These are phyloP conservation scores for Blakeslea trispora DNA, from an alignment of 371 early-diverging fungal genomes.

Conservation along the genomic window DNA sequence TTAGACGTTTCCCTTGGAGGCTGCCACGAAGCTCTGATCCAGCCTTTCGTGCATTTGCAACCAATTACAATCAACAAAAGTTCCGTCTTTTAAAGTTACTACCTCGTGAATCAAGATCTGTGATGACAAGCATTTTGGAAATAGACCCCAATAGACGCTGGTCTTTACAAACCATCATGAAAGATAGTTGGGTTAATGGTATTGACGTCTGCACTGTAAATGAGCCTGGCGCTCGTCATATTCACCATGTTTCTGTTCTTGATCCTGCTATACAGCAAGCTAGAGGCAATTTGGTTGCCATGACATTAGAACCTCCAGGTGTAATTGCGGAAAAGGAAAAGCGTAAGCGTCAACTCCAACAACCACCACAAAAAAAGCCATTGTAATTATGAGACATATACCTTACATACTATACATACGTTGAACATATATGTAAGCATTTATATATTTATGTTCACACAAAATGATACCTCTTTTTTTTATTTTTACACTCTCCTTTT, in stretches of 20 bases:
- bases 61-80: slow-evolving; percentile 41
- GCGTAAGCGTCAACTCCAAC: slow-evolving; percentile 10
- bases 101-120: slow-evolving; percentile 50
- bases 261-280: slow-evolving; percentile 15
- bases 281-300: slow-evolving; percentile 40
- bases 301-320: slow-evolving; percentile 51
- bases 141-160: slow-evolving; percentile 53
- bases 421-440: no score
- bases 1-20: slow-evolving; percentile 77
- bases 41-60: slow-evolving; percentile 54
- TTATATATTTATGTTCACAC: no score
- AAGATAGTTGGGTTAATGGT: slow-evolving; percentile 53
- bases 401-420: no score
- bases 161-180: slow-evolving; percentile 45
- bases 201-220: slow-evolving; percentile 59
- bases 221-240: slow-evolving; percentile 46
- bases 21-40: slow-evolving; percentile 63
- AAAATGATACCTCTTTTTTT: no score
- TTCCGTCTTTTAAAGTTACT: slow-evolving; percentile 48
- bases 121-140: slow-evolving; percentile 54
- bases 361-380: neutral
- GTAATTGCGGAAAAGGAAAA: slow-evolving; percentile 47
- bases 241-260: slow-evolving; percentile 47
- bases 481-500: no score
- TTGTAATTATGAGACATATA: neutral